These are phyloP conservation scores for Saccharomyces hybrid DNA, from an alignment of 1,139 yeast genomes.

Conservation along the genomic window DNA sequence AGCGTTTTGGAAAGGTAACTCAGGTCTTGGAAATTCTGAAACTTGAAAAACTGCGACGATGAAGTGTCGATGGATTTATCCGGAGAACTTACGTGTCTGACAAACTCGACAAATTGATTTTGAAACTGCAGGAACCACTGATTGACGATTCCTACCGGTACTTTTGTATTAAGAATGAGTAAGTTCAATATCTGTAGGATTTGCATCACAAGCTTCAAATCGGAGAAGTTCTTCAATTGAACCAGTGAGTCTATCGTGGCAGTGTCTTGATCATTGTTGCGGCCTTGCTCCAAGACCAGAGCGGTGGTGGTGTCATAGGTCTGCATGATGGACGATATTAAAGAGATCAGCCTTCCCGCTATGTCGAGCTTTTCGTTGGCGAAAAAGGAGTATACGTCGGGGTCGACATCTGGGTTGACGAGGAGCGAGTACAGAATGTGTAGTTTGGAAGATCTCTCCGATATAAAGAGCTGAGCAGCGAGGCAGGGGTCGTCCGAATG, in stretches of 20 bases:
- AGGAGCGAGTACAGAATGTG: background rate
- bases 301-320: background rate
- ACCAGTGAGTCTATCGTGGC: slow-evolving; percentile 6
- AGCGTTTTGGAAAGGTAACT: background rate
- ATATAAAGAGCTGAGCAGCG: background rate
- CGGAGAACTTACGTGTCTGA: background rate
- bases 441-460: background rate
- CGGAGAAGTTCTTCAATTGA: slow-evolving; percentile 36
- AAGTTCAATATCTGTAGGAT: slow-evolving; percentile 38
- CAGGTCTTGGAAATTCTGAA: background rate
- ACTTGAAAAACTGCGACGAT: background rate
- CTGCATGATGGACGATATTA: background rate
- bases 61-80: background rate
- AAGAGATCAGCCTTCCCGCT: background rate
- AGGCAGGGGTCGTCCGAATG: background rate
- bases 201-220: slow-evolving; percentile 36
- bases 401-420: background rate
- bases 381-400: background rate
- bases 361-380: background rate
- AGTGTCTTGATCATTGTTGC: background rate
- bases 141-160: slow-evolving; percentile 30
- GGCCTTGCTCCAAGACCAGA: background rate
- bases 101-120: background rate
- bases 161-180: slow-evolving; percentile 32
- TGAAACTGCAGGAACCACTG: slow-evolving; percentile 45